Conservation (phyloP, 208 protist species). For the Trichomonas tenax region DNA sequence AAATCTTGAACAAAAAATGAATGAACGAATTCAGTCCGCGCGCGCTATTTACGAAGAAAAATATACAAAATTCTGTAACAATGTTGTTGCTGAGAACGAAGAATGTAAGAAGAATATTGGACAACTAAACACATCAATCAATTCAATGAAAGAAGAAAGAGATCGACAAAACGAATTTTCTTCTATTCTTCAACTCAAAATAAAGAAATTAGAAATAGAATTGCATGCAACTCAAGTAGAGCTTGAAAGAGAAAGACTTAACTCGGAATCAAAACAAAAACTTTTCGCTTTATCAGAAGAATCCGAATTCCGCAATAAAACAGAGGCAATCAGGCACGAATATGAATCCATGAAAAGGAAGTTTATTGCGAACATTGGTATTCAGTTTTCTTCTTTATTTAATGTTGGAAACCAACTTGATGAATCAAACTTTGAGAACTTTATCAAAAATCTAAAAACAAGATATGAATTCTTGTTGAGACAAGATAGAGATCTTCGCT, state of each 20-base stretch:
- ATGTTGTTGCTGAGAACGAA: background rate
- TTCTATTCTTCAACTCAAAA: background rate
- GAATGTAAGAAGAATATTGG: background rate
- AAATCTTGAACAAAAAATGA: background rate
- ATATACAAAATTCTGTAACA: background rate
- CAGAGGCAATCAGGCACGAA: background rate
- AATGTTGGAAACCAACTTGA: background rate
- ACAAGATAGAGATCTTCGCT: background rate
- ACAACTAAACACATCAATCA: background rate
- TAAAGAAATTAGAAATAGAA: background rate
- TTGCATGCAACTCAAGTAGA: background rate
- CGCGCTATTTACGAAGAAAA: background rate
- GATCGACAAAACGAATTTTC: background rate
- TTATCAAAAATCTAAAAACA: background rate
- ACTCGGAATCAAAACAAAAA: background rate
- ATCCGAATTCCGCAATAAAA: background rate
- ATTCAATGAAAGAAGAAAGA: background rate
- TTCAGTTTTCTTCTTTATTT: background rate
- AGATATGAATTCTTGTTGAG: background rate
- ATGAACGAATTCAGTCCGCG: background rate
- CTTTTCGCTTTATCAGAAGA: background rate
- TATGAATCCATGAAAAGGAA: background rate
- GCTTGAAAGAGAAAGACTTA: background rate
- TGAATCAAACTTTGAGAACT: background rate
- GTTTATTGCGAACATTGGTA: background rate